Evolutionary conservation across 2,329 filamentous ascomycete genomes (phyloP).

Genomic region (Xylariaceae sp.): DNA sequence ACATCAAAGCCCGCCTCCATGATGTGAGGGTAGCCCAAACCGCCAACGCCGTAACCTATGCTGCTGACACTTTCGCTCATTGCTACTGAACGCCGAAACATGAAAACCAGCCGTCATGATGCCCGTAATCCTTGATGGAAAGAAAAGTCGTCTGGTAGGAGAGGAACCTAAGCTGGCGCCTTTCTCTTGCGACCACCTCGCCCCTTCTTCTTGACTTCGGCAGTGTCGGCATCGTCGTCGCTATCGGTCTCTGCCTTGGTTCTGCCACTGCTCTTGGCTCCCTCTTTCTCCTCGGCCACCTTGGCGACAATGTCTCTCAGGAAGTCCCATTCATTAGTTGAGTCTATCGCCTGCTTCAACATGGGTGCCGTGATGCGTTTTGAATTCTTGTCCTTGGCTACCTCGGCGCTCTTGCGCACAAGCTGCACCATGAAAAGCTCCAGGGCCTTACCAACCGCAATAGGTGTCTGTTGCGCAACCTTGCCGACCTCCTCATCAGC

Average conservation of each 20-base stretch:
- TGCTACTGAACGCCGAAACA: slow-evolving; percentile 38
- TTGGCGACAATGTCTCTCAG: slow-evolving; percentile 88
- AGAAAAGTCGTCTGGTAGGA: slow-evolving; percentile 16
- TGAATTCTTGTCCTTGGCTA: slow-evolving; percentile 81
- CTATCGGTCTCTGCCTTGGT: slow-evolving; percentile 59
- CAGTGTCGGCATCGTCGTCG: slow-evolving; percentile 56
- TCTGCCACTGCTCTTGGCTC: slow-evolving; percentile 44
- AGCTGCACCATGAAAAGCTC: slow-evolving; percentile 98
- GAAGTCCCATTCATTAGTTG: slow-evolving; percentile 94
- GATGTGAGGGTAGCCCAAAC: slow-evolving; percentile 22
- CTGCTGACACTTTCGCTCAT: slow-evolving; percentile 25
- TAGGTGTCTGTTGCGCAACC: slow-evolving; percentile 95
- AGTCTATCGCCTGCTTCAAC: slow-evolving; percentile 88
- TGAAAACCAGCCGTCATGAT: slow-evolving; percentile 38
- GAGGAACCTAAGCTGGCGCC: slow-evolving; percentile 42
- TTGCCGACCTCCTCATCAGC: slow-evolving; percentile 98
- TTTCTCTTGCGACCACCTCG: slow-evolving; percentile 60
- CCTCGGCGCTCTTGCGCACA: slow-evolving; percentile 84
- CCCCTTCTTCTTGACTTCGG: slow-evolving; percentile 55
- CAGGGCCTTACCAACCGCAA: slow-evolving; percentile 92
- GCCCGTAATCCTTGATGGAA: slow-evolving; percentile 31
- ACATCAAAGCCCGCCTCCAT: slow-evolving; percentile 22
- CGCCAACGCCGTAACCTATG: slow-evolving; percentile 40
- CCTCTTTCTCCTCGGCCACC: slow-evolving; percentile 64
- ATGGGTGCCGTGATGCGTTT: slow-evolving; percentile 91